Percentiles rank a stretch among this genome's conserved stretches.
Conservation (phyloP, 1,284 basidiomycete genomes). For the Butyriboletus regius region DNA sequence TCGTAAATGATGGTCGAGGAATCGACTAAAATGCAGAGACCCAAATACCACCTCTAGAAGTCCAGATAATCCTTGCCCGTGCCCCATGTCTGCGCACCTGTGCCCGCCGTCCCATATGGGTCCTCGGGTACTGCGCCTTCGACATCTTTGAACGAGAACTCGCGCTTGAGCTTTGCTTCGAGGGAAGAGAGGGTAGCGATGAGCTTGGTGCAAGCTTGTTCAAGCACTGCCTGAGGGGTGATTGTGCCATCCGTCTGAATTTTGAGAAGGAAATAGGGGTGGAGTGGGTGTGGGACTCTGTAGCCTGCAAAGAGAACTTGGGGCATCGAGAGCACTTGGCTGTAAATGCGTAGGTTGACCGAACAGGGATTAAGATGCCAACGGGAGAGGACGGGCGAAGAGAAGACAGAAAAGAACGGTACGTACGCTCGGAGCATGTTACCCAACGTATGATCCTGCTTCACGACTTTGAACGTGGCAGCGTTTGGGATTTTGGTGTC, state of each 20-base stretch:
- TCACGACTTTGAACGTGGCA: constrained; percentile 86
- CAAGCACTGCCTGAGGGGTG: constrained; percentile 78
- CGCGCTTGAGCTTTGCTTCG: constrained; percentile 67
- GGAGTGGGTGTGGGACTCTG: constrained; percentile 93
- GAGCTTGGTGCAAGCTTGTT: constrained; percentile 76
- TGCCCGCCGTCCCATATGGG: constrained; percentile 47
- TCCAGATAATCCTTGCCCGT: constrained; percentile 61
- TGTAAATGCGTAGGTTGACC: constrained; percentile 32
- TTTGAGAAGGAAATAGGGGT: constrained; percentile 89
- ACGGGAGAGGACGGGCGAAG: no score
- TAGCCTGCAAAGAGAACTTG: constrained; percentile 92
- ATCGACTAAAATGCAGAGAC: neutral
- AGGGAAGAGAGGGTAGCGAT: constrained; percentile 68
- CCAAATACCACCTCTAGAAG: constrained; percentile 37
- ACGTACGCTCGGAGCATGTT: constrained; percentile 92
- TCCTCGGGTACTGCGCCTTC: constrained; percentile 52
- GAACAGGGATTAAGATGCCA: neutral
- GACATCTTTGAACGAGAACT: constrained; percentile 67
- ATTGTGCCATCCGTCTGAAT: constrained; percentile 88
- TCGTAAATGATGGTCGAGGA: neutral
- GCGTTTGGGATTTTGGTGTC: constrained; percentile 97
- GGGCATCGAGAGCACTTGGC: constrained; percentile 80
- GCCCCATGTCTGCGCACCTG: constrained; percentile 36
- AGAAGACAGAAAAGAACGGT: neutral
- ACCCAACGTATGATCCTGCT: constrained; percentile 94